These are phyloP conservation scores for Candida berthetii DNA, from an alignment of 805 yeast species.

Conservation along the genomic window DNA sequence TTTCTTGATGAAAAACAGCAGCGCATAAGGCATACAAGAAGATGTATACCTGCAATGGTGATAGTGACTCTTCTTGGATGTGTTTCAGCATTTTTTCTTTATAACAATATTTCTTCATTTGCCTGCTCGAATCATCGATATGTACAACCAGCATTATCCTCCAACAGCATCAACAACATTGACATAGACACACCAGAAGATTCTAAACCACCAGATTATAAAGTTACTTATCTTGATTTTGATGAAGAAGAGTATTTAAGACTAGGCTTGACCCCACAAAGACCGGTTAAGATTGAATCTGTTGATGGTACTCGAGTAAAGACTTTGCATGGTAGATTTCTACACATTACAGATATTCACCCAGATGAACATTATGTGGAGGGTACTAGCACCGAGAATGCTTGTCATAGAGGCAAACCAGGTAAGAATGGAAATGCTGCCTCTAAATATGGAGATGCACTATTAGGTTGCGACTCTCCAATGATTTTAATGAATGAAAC, in stretches of 20 bases:
- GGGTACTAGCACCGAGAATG: conserved; percentile 40
- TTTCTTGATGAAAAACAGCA: neutral
- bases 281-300: conserved; percentile 25
- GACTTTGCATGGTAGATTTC: conserved; percentile 58
- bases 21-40: neutral
- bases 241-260: conserved; percentile 22
- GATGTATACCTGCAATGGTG: neutral
- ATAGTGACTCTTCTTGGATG: neutral
- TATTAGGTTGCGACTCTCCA: conserved; percentile 76
- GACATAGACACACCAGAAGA: neutral
- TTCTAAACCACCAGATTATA: neutral
- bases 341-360: conserved; percentile 85
- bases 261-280: conserved; percentile 35
- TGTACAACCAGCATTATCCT: neutral
- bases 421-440: conserved; percentile 36
- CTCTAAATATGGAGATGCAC: conserved; percentile 68
- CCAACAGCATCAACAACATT: neutral
- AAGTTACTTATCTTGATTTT: conserved; percentile 9
- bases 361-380: conserved; percentile 65
- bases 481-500: conserved; percentile 54
- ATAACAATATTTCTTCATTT: neutral
- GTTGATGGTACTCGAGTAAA: conserved; percentile 5
- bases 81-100: neutral
- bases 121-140: too few relatives aligned
- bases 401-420: conserved; percentile 50